Conservation (phyloP, 371 early-diverging fungal species). For the Umbelopsis sp. region DNA sequence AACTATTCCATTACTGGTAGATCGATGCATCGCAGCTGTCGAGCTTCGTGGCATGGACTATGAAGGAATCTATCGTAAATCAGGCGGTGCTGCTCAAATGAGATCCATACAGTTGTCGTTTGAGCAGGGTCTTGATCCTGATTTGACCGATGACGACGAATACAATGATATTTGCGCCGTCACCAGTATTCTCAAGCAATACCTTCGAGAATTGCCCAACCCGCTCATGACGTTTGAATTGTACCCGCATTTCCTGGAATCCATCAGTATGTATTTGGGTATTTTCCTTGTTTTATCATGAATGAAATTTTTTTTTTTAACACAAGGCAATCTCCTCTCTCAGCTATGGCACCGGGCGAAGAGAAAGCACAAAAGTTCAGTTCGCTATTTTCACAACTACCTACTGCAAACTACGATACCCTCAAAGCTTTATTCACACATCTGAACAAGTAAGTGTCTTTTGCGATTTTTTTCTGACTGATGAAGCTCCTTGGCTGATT, state of each 20-base stretch:
- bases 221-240: conserved; percentile 87
- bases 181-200: conserved; percentile 94
- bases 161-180: conserved; percentile 73
- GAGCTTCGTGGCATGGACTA: conserved; percentile 68
- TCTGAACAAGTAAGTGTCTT: conserved; percentile 37
- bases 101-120: conserved; percentile 59
- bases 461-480: not conserved
- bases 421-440: conserved; percentile 43
- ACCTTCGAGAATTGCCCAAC: conserved; percentile 89
- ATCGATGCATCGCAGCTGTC: conserved; percentile 77
- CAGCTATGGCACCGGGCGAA: conserved; percentile 29
- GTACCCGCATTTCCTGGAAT: conserved; percentile 76
- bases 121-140: conserved; percentile 48
- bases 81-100: conserved; percentile 88
- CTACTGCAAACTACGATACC: conserved; percentile 47
- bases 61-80: conserved; percentile 91
- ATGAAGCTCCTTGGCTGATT: conserved; percentile 14
- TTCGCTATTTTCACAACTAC: conserved; percentile 39
- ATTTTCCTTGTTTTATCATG: not conserved
- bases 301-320: not conserved
- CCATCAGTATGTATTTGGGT: conserved; percentile 47
- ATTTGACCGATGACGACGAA: conserved; percentile 54
- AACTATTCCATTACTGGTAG: conserved; percentile 75
- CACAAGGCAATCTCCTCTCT: conserved; percentile 16
- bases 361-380: conserved; percentile 32